Base-by-base conservation (phyloP, 179 eudicot genomes). In the Beta macrorhiza region DNA sequence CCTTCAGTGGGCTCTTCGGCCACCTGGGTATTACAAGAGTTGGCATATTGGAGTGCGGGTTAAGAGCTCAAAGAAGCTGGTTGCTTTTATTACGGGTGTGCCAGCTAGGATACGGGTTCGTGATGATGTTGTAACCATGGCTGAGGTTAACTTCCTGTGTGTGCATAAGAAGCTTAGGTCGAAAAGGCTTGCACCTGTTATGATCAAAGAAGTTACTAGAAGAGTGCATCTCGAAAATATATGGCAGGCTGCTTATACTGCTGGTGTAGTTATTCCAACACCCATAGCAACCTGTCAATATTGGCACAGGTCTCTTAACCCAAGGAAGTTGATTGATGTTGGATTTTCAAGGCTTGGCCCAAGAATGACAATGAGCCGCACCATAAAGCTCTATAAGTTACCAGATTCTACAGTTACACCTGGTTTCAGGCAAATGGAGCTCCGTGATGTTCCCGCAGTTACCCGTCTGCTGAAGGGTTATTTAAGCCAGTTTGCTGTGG, bases 241-340 rank as follows among this genome's bases (percentile, higher is more conserved):
- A 6, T 92, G 97, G 97, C 94, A 91, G 69, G 97, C 94, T 53
- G 94, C 97, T 73, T 92, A 92, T 84, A 89, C 97, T 76, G 92
- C 97, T 83, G 93, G 93, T 20, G 90, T 91, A 52, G 93, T 91
- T 82, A 87, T 92, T 75, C 93, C 95, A 12, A 89, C 95, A 6
- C 95, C 93, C 44, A 78, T 91, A 3, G 83, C 95, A 3, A 91
- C 92, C 19, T 88, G 97, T 76, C 97, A 92, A 79, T 91, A 92
- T 67, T 92, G 92, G 92, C 92, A 90, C 80, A 87, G 92, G 82
- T 90, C 91, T 77, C 77, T 91, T 73, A 91, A 92, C 83, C 97
- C 93, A 5, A 92, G 90, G 88, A 91, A 92, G 86, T 81, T 92
- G 78, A 92, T 92, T 75, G 97, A 91, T 86, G 92, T 92, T 55